Evolutionary conservation across 352 stramenopile species (phyloP).

Genomic region (Globisporangium sylvaticum): DNA sequence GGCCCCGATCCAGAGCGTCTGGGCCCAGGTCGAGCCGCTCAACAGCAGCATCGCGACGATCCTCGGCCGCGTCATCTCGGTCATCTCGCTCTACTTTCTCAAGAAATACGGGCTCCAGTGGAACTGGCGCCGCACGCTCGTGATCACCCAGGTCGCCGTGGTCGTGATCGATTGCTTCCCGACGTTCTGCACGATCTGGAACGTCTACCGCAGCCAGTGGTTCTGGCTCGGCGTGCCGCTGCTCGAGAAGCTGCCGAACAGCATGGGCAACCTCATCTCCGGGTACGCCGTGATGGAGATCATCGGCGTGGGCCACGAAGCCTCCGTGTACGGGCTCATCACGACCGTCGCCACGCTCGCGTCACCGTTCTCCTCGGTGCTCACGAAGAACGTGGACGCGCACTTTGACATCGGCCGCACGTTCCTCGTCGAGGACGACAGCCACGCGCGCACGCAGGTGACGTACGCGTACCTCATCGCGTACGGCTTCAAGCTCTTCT

Average conservation of each 20-base stretch:
- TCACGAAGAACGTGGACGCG: conserved; percentile 16
- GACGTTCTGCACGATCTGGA: conserved; percentile 18
- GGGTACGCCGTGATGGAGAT: conserved; percentile 23
- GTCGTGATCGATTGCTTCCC: conserved; percentile 19
- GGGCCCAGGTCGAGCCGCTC: conserved; percentile 15
- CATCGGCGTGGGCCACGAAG: conserved; percentile 20
- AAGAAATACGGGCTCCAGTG: conserved; percentile 23
- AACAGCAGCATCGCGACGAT: conserved; percentile 16
- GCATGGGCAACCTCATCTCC: conserved; percentile 18
- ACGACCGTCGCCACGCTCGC: conserved; percentile 22
- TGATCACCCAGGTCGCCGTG: conserved; percentile 14
- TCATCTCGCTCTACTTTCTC: conserved; percentile 14
- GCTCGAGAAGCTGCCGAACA: conserved; percentile 19
- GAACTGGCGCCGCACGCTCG: conserved; percentile 19
- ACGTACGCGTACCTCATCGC: conserved; percentile 23
- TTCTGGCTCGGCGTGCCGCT: conserved; percentile 20
- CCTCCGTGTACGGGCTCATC: conserved; percentile 22
- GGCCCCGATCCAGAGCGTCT: conserved; percentile 14
- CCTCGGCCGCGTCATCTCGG: conserved; percentile 11
- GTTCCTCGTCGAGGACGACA: conserved; percentile 19
- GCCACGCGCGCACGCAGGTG: conserved; percentile 18
- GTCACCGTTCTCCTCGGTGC: conserved; percentile 16
- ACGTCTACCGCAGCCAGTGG: conserved; percentile 22
- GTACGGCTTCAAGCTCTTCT: conserved; percentile 22
- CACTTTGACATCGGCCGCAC: conserved; percentile 16